phyloP scores from a whole-genome alignment of 2,329 filamentous ascomycete species.

The Claviceps capensis region DNA sequence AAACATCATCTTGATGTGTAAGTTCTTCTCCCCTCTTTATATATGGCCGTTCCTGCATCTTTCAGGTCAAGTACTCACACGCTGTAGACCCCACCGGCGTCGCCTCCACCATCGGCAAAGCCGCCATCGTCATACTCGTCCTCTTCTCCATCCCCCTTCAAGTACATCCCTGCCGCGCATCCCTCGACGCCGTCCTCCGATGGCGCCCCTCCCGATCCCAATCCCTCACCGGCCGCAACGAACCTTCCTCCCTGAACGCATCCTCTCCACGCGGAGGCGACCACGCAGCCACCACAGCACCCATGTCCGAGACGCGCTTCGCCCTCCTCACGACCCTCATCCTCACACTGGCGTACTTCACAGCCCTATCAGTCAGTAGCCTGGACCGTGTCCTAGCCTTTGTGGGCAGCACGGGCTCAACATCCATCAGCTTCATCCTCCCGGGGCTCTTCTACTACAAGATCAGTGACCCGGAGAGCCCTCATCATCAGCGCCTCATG shows the following conservation, averaged over 20 bases:
- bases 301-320: slow-evolving; percentile 79
- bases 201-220: slow-evolving; percentile 57
- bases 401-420: slow-evolving; percentile 87
- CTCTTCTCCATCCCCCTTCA: slow-evolving; percentile 95
- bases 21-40: slow-evolving; percentile 19
- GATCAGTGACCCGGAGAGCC: slow-evolving; percentile 79
- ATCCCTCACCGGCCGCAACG: slow-evolving; percentile 22
- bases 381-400: slow-evolving; percentile 88
- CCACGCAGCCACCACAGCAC: slow-evolving; percentile 38
- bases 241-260: slow-evolving; percentile 28
- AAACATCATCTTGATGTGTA: slow-evolving; percentile 91
- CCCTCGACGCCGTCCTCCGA: slow-evolving; percentile 81
- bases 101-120: slow-evolving; percentile 81
- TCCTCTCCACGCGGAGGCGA: slow-evolving; percentile 28
- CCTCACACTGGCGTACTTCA: slow-evolving; percentile 71
- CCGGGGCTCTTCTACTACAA: slow-evolving; percentile 98
- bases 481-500: slow-evolving; percentile 70
- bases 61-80: slow-evolving; percentile 8
- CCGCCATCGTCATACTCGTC: slow-evolving; percentile 89
- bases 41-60: too few species aligned
- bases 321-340: slow-evolving; percentile 79
- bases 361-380: slow-evolving; percentile 80
- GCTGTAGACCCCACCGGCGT: slow-evolving; percentile 30
- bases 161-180: slow-evolving; percentile 92
- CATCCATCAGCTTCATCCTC: slow-evolving; percentile 91